Evolutionary conservation across 352 stramenopile genomes (phyloP).

Genomic region (Globisporangium paroecandrum): DNA sequence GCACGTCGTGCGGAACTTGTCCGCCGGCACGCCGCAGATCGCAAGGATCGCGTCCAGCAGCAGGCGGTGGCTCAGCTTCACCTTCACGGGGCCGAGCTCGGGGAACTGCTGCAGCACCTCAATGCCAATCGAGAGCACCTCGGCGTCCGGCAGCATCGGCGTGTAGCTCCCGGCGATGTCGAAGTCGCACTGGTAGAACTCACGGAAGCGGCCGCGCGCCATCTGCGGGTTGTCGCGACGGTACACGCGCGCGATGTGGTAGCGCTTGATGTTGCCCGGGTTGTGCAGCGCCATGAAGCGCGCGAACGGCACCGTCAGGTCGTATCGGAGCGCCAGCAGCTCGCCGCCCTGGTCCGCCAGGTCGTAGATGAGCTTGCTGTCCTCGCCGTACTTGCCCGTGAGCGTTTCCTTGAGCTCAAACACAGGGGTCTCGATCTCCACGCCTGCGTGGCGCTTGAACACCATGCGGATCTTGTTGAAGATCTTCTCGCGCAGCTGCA

Average conservation of each 20-base stretch:
- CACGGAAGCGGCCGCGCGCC: conserved; percentile 93
- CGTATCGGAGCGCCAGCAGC: conserved; percentile 93
- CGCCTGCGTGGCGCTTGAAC: conserved; percentile 97
- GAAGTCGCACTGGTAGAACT: conserved; percentile 99
- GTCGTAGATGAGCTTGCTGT: conserved; percentile 99
- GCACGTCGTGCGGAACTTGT: conserved; percentile 98
- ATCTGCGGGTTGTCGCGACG: conserved; percentile 94
- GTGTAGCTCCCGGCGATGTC: conserved; percentile 96
- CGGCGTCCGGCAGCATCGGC: conserved; percentile 95
- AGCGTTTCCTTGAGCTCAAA: conserved; percentile 99
- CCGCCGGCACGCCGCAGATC: conserved; percentile 94
- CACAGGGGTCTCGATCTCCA: conserved; percentile 98
- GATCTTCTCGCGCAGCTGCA: conserved; percentile 95
- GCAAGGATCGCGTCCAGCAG: conserved; percentile 97
- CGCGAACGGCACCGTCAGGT: conserved; percentile 98
- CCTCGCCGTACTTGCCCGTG: conserved; percentile 98
- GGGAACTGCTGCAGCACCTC: conserved; percentile 89
- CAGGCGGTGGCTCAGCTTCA: conserved; percentile 98
- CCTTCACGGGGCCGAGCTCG: conserved; percentile 89
- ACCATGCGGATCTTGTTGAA: conserved; percentile 97
- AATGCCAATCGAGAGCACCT: conserved; percentile 94
- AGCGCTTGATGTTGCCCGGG: conserved; percentile 98
- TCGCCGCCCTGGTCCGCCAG: conserved; percentile 97
- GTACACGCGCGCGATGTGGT: conserved; percentile 98
- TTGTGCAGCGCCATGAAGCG: conserved; percentile 97